Evolutionary conservation across 2,329 filamentous ascomycete species (phyloP).

Genomic region (Fusarium sp.): DNA sequence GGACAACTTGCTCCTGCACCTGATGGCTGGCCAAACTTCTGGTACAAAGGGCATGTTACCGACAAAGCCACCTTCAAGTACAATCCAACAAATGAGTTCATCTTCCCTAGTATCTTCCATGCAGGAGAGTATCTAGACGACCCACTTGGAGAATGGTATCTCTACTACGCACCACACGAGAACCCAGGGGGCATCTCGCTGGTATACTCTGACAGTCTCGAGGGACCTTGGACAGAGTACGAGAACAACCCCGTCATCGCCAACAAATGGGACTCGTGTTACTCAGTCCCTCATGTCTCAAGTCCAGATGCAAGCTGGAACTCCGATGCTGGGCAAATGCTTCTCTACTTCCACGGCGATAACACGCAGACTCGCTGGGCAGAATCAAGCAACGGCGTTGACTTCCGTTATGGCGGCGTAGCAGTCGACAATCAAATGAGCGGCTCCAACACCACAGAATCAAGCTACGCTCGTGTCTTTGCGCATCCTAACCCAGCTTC

Average conservation of each 20-base stretch:
- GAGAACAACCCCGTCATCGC: neutral
- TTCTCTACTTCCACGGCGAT: constrained; percentile 27
- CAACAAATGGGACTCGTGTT: constrained; percentile 14
- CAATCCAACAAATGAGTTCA: constrained; percentile 42
- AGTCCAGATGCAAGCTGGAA: constrained; percentile 27
- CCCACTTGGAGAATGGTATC: constrained; percentile 38
- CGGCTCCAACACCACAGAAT: constrained; percentile 35
- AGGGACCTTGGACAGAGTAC: constrained; percentile 25
- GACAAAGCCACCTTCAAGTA: constrained; percentile 33
- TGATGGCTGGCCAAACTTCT: constrained; percentile 34
- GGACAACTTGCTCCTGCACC: constrained; percentile 18
- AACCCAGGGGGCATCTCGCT: constrained; percentile 39
- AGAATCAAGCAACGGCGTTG: constrained; percentile 7
- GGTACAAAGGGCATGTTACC: constrained; percentile 34
- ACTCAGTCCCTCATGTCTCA: constrained; percentile 27
- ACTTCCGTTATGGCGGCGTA: constrained; percentile 20
- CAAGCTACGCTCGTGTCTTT: constrained; percentile 42
- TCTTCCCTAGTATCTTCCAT: constrained; percentile 41
- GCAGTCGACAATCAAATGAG: constrained; percentile 38
- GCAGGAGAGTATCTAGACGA: constrained; percentile 29
- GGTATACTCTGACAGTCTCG: constrained; percentile 30
- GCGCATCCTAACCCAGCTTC: constrained; percentile 31
- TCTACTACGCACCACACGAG: constrained; percentile 44
- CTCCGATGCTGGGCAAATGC: neutral
- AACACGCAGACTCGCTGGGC: constrained; percentile 20